Evolutionary conservation across 1,284 basidiomycete genomes (phyloP), one percentile per base, ranked within the genome.

Genomic region (Cryptococcus sp.): DNA sequence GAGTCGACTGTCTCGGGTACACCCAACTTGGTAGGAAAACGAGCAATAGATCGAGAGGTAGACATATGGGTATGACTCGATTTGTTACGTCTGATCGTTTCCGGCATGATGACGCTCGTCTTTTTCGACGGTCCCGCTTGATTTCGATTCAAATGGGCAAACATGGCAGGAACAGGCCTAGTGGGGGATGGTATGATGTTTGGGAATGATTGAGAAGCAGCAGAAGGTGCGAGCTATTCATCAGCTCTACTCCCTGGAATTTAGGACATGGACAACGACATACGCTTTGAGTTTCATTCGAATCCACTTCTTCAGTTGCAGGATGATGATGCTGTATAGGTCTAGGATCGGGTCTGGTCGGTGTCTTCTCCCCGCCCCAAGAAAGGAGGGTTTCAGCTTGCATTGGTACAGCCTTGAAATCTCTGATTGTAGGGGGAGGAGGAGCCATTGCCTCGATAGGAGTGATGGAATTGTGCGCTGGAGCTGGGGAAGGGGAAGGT

Each of bases 341-440:
- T 14, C 39, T 7, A 14, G 39, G 11, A 9, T 14, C 39, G 11
- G 39, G 11, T 21, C 19, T 9, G 39, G 11, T 41, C 18, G 14
- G 19, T 19, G 19, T 10, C 9, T 41, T 9, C 39, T 56, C 62
- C 22, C 61, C 46, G 50, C 61, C 61, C 69, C 69, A 72, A 2
- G 66, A 63, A 47, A 72, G 54, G 14, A 72, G 55, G 2, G 69
- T 72, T 45, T 72, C 69, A 14, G 69, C 51, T 13, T 67, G 57
- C 64, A 69, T 66, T 13, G 62, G 55, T 5, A 69, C 64, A 0
- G 63, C 55, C 37, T 58, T 46, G 57, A 61, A 72, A 2, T 48
- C 48, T 9, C 9, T 19, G 14, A 21, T 19, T 41, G 11, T 21
- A 19, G 19, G 9, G 39, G 11, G 39, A 41, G 19, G 11, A n/a